A percentile compares a stretch with the other conserved stretches of the same genome.
Evolutionary conservation across 2,329 filamentous ascomycete species (phyloP).

Genomic region (Didymella glomerata): DNA sequence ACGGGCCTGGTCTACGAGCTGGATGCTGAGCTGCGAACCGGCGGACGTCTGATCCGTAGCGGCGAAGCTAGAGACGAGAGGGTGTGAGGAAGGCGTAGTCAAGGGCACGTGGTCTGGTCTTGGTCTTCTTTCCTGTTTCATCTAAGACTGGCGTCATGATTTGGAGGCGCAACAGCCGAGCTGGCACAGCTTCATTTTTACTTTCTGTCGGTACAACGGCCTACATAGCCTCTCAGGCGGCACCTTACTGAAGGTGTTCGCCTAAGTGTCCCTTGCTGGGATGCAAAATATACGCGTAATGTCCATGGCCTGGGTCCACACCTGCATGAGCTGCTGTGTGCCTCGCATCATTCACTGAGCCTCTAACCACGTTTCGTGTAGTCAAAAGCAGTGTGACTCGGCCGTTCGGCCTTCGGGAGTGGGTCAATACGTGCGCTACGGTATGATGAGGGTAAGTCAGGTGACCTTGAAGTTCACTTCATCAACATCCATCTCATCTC

Average conservation of each 20-base stretch:
- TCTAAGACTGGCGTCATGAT: constrained; percentile 4
- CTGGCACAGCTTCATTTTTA: constrained; percentile 7
- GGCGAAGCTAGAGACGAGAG: background rate
- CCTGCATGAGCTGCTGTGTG: constrained; percentile 18
- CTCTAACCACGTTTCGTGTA: constrained; percentile 12
- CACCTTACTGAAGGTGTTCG: background rate
- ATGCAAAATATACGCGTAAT: constrained; percentile 21
- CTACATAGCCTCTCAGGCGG: constrained; percentile 21
- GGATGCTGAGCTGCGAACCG: background rate
- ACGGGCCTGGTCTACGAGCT: background rate
- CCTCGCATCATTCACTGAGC: constrained; percentile 17
- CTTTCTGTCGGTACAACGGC: constrained; percentile 34
- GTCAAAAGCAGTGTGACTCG: constrained; percentile 6
- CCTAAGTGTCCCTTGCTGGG: constrained; percentile 5
- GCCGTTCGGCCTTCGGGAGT: background rate
- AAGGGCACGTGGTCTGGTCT: background rate
- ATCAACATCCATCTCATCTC: no score
- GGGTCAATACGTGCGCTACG: background rate
- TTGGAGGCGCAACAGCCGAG: background rate
- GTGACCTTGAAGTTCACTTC: constrained; percentile 2
- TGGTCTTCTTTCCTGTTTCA: background rate
- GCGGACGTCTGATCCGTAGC: constrained; percentile 7
- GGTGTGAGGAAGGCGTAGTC: background rate
- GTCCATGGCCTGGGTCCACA: constrained; percentile 8
- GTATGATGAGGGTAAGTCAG: background rate